Evolutionary conservation across 2,329 filamentous ascomycete genomes (phyloP).

Genomic region (Aspergillus sclerotialis): DNA sequence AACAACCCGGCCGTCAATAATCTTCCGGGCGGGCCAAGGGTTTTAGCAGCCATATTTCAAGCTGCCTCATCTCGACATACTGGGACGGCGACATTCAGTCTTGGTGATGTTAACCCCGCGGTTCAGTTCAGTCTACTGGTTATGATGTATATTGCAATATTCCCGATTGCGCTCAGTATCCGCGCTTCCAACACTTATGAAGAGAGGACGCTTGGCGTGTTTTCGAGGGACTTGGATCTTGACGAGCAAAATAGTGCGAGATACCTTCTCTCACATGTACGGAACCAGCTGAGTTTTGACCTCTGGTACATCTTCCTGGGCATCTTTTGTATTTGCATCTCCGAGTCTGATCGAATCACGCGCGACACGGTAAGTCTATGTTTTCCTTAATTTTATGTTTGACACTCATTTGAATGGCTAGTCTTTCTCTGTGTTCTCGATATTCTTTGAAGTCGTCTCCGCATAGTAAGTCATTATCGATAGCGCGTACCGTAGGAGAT

Average conservation of each 20-base stretch:
- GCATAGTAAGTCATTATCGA: slow-evolving; percentile 27
- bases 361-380: slow-evolving; percentile 19
- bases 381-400: not conserved
- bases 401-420: slow-evolving; percentile 4
- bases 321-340: slow-evolving; percentile 51
- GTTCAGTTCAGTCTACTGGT: slow-evolving; percentile 58
- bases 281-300: slow-evolving; percentile 59
- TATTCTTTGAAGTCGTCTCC: slow-evolving; percentile 39
- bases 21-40: slow-evolving; percentile 37
- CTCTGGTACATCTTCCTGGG: slow-evolving; percentile 58
- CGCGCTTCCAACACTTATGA: slow-evolving; percentile 65
- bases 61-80: slow-evolving; percentile 44
- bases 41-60: slow-evolving; percentile 55
- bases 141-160: slow-evolving; percentile 99
- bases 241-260: slow-evolving; percentile 22
- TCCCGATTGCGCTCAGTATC: slow-evolving; percentile 89
- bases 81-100: slow-evolving; percentile 45
- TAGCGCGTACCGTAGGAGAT: no score
- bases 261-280: slow-evolving; percentile 50
- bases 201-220: slow-evolving; percentile 56
- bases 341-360: slow-evolving; percentile 39
- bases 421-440: slow-evolving; percentile 49
- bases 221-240: slow-evolving; percentile 27
- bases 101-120: slow-evolving; percentile 46
- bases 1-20: slow-evolving; percentile 43